Percentiles rank a stretch among this genome's conserved stretches.
Conservation (phyloP, 495 filamentous ascomycete species). For the Aspergillus indologenus region DNA sequence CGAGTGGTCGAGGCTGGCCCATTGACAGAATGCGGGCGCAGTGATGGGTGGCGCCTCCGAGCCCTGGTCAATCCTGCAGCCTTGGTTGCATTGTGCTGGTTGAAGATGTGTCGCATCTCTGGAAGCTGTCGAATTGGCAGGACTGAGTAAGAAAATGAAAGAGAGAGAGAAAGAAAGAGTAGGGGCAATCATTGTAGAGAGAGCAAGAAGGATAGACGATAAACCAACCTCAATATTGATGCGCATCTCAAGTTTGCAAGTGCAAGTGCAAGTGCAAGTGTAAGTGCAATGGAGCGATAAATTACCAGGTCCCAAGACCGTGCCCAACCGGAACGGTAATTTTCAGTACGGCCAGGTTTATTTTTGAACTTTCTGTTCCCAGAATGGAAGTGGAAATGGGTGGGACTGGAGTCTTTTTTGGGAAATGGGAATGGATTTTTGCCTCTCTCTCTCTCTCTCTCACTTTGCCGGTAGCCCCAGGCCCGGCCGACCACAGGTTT, state of each 20-base stretch:
- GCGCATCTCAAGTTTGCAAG: too few relatives aligned
- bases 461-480: neutral
- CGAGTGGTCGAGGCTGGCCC: neutral
- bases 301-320: neutral
- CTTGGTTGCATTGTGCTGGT: conserved; percentile 13
- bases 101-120: neutral
- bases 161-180: too few relatives aligned
- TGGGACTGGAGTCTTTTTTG: conserved; percentile 1
- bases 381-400: too few relatives aligned
- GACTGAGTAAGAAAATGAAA: too few relatives aligned
- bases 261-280: too few relatives aligned
- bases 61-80: conserved; percentile 20
- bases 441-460: too few relatives aligned
- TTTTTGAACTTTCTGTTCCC: neutral
- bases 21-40: neutral
- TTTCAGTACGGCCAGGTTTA: conserved; percentile 1
- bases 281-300: too few relatives aligned
- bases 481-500: neutral
- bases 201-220: too few relatives aligned
- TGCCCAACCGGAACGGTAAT: neutral
- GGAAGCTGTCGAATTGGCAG: too few relatives aligned
- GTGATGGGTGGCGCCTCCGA: conserved; percentile 18
- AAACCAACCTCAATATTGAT: too few relatives aligned
- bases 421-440: too few relatives aligned
- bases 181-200: too few relatives aligned